Base-by-base conservation (phyloP, 257 asterid species). In the Primulina huaijiensis region DNA sequence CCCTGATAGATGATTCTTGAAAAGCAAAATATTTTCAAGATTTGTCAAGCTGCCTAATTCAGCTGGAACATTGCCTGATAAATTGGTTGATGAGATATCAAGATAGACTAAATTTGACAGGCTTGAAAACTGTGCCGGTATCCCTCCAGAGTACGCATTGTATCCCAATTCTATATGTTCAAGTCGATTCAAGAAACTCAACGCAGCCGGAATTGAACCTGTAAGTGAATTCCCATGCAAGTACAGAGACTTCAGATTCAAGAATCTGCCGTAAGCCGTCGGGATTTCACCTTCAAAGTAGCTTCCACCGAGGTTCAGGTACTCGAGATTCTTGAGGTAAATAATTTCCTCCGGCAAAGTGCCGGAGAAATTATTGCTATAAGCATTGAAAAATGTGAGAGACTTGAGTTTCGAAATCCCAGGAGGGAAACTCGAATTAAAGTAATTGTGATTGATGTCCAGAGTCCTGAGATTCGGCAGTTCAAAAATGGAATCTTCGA, bases 291-390 rank as follows among this genome's bases (percentile, higher is more conserved):
- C 95, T 1, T 79, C 81, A 52, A 94, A 94, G 63, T 91, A 90
- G 81, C 91, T 85, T 23, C 99, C 99, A 0, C 96, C 97, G 57
- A 94, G 87, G 80, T 94, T 89, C 62, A 94, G 86, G 57, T 81
- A 83, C 79, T 94, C 96, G 25, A 94, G 96, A 70, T 85, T 74
- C 11, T 61, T 34, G 19, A 94, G 87, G 11, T 25, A 60, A 23
- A 69, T 23, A 70, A 85, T 65, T 40, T 88, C 99, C 40, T 74
- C 83, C 11, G 96, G 96, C 68, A 94, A 74, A 34, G 83, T 75
- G 30, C 99, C 96, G 3, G 75, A 16, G 78, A 94, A 89, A 80
- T 80, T 73, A 77, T 94, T 94, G 85, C 96, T 91, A 77, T 71
- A 94, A 19, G 92, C 96, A 65, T 85, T 76, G 4, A 94, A 35